Percentiles rank a stretch among this genome's conserved stretches.
Evolutionary conservation across 345 rosid species (phyloP).

Genomic region (Lepidium africanum): DNA sequence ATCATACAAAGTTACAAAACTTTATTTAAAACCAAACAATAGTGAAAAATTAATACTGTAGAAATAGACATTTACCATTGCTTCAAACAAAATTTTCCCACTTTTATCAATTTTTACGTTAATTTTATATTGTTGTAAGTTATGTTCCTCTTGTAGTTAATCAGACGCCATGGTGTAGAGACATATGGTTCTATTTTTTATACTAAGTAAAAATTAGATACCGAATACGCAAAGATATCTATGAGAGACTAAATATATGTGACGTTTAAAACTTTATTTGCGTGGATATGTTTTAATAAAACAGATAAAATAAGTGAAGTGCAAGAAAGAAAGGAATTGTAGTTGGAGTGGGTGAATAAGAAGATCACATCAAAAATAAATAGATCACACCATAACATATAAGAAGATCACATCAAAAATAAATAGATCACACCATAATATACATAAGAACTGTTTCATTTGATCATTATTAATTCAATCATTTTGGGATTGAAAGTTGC

Average conservation of each 20-base stretch:
- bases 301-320: neutral
- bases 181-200: neutral
- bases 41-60: too few species aligned
- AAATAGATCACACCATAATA: constrained; percentile 13
- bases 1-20: too few species aligned
- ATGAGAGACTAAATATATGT: neutral
- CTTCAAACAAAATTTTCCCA: too few species aligned
- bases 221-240: neutral
- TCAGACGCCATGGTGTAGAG: neutral
- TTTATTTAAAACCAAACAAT: too few species aligned
- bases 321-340: neutral
- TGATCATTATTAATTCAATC: constrained; percentile 47
- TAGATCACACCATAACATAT: constrained; percentile 9
- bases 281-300: neutral
- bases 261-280: neutral
- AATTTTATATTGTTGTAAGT: neutral
- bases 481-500: constrained; percentile 41
- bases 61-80: too few species aligned
- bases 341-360: constrained; percentile 28
- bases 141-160: neutral
- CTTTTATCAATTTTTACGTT: too few species aligned
- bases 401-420: constrained; percentile 22
- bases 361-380: constrained; percentile 21
- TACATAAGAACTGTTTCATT: constrained; percentile 7
- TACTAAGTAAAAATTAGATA: neutral